A percentile compares a stretch with the other conserved stretches of the same genome.
Evolutionary conservation across 2,329 filamentous ascomycete genomes (phyloP).

Genomic region (Verticillium klebahnii): DNA sequence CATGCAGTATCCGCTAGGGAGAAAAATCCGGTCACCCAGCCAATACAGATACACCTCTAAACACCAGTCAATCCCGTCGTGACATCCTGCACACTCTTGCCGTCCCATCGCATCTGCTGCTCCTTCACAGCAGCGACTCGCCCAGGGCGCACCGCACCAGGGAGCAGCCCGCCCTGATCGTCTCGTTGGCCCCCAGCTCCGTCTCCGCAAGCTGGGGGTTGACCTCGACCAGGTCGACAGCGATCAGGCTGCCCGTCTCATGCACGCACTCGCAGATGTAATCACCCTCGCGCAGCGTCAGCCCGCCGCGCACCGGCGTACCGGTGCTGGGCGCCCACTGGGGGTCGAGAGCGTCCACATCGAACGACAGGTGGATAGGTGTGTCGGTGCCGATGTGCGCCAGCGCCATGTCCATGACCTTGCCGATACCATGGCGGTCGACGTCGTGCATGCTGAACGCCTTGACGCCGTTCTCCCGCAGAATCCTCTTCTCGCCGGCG

Average conservation of each 20-base stretch:
- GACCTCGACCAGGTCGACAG: constrained; percentile 79
- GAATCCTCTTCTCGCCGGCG: constrained; percentile 84
- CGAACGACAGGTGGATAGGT: constrained; percentile 94
- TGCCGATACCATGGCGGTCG: constrained; percentile 87
- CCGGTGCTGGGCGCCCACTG: constrained; percentile 96
- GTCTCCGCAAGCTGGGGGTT: constrained; percentile 66
- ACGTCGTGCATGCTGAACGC: constrained; percentile 99
- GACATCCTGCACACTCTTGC: neutral
- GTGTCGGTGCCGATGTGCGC: constrained; percentile 92
- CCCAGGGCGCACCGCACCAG: constrained; percentile 88
- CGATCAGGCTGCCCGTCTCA: constrained; percentile 71
- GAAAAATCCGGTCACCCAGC: neutral
- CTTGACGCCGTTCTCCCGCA: constrained; percentile 85
- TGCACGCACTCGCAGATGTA: constrained; percentile 91
- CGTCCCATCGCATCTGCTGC: neutral
- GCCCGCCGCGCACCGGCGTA: constrained; percentile 85
- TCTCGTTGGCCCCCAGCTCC: constrained; percentile 69
- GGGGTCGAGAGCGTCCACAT: constrained; percentile 93
- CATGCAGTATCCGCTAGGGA: neutral
- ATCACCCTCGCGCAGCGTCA: constrained; percentile 92
- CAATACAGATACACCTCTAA: neutral
- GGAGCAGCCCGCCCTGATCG: constrained; percentile 84
- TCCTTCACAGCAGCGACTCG: constrained; percentile 71
- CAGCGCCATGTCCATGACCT: constrained; percentile 97
- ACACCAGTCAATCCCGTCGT: neutral